Percentiles rank a stretch among this genome's conserved stretches.
Conservation (phyloP, 352 stramenopile species). For the Phytophthora pisi region DNA sequence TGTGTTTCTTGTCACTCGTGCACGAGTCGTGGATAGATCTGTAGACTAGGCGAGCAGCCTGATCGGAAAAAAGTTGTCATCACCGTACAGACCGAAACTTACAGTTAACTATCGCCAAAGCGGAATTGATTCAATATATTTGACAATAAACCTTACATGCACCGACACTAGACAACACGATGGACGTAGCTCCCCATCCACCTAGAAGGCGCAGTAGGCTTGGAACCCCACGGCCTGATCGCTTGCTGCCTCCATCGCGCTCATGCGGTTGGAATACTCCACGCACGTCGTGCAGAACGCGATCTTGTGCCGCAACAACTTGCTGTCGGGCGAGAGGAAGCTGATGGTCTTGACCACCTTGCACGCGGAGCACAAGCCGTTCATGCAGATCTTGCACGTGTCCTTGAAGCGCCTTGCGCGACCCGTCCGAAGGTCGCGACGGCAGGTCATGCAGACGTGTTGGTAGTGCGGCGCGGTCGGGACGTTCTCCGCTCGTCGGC, state of each 20-base stretch:
- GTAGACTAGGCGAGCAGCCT: too few species aligned
- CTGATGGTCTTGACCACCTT: conserved; percentile 39
- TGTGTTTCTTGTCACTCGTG: too few species aligned
- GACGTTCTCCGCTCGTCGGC: conserved; percentile 18
- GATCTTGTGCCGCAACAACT: conserved; percentile 38
- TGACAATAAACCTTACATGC: conserved; percentile 3
- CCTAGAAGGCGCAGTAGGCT: conserved; percentile 34
- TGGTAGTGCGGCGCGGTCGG: conserved; percentile 14
- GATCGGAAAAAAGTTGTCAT: too few species aligned
- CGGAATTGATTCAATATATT: conserved; percentile 3
- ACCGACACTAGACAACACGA: background rate
- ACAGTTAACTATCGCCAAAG: background rate
- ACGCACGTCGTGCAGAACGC: conserved; percentile 46
- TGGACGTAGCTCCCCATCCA: background rate
- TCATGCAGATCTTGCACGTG: conserved; percentile 42
- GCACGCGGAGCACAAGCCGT: conserved; percentile 36
- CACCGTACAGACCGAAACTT: too few species aligned
- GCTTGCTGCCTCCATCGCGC: conserved; percentile 27
- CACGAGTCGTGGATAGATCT: too few species aligned
- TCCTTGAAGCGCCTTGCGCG: conserved; percentile 13
- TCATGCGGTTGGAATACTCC: conserved; percentile 41
- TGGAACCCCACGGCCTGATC: conserved; percentile 40
- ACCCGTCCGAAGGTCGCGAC: conserved; percentile 7
- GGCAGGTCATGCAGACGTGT: conserved; percentile 35
- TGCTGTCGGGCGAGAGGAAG: conserved; percentile 36